Percentiles rank a stretch among this genome's conserved stretches.
Evolutionary conservation across 169 alveolate genomes (phyloP).

Genomic region (Eimeria acervulina): DNA sequence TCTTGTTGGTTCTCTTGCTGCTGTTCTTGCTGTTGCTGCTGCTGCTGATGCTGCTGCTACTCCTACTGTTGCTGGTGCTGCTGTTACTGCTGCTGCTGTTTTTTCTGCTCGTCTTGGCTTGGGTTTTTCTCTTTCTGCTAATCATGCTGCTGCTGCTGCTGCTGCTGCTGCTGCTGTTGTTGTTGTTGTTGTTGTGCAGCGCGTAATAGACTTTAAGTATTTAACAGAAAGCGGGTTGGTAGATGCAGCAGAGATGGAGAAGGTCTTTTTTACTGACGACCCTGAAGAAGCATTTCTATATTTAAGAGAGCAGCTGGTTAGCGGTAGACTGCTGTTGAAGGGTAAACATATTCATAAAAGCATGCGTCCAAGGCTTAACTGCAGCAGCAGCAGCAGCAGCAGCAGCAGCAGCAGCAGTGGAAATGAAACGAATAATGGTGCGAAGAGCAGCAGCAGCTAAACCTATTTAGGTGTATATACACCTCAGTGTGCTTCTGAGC

Average conservation of each 20-base stretch:
- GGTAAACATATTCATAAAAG: slow-evolving; percentile 51
- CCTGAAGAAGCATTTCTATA: slow-evolving; percentile 77
- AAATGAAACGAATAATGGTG: no score
- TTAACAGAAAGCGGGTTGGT: slow-evolving; percentile 80
- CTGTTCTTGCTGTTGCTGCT: neutral
- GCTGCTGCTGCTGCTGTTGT: no score
- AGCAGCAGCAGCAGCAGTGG: slow-evolving; percentile 33
- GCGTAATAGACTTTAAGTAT: slow-evolving; percentile 38
- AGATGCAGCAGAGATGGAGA: slow-evolving; percentile 33
- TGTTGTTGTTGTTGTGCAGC: no score
- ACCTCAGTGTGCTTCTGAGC: no score
- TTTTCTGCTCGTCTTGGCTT: neutral
- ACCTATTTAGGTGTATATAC: no score
- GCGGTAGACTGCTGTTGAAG: slow-evolving; percentile 63
- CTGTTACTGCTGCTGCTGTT: neutral
- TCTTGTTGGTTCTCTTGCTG: no score
- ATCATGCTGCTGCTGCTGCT: no score
- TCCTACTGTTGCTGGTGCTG: neutral
- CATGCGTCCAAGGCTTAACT: neutral
- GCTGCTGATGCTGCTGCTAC: neutral
- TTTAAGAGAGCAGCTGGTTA: slow-evolving; percentile 17
- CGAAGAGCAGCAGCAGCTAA: no score
- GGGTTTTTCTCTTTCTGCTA: neutral
- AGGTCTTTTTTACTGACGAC: slow-evolving; percentile 80
- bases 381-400: neutral